phyloP scores from a whole-genome alignment of 768 basidiomycete genomes.

The Tubosaeta sp. region DNA sequence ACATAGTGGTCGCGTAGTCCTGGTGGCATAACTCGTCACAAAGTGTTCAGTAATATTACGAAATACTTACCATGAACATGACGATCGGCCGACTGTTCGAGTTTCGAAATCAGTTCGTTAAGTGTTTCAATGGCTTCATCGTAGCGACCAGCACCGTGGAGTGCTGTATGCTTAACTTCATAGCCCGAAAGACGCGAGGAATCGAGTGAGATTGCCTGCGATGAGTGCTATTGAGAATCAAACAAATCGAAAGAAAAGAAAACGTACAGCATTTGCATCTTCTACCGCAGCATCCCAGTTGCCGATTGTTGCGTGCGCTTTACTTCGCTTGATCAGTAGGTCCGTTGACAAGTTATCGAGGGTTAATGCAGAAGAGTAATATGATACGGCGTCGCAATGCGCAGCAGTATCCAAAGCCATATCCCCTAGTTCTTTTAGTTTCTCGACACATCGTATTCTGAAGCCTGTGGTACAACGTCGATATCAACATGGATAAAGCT shows the following conservation, averaged over 20 bases:
- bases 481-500: neutral
- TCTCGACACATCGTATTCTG: slow-evolving; percentile 3
- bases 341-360: slow-evolving; percentile 1
- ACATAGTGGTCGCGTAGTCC: slow-evolving; percentile 1
- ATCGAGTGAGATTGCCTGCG: slow-evolving; percentile 12
- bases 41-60: neutral
- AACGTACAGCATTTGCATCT: slow-evolving; percentile 12
- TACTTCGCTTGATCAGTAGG: slow-evolving; percentile 12
- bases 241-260: neutral
- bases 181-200: slow-evolving; percentile 7
- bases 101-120: slow-evolving; percentile 1
- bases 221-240: neutral
- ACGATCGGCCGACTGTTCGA: slow-evolving; percentile 1
- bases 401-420: slow-evolving; percentile 1
- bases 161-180: slow-evolving; percentile 8
- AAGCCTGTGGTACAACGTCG: slow-evolving; percentile 5
- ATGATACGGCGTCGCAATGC: slow-evolving; percentile 3
- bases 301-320: neutral
- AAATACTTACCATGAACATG: slow-evolving; percentile 3
- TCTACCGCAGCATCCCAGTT: slow-evolving; percentile 3
- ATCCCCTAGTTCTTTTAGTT: slow-evolving; percentile 8
- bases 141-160: slow-evolving; percentile 13
- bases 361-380: slow-evolving; percentile 7
- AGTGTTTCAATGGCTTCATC: slow-evolving; percentile 15
- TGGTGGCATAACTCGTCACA: neutral